Evolutionary conservation across 345 rosid genomes (phyloP), one percentile per base, ranked within the genome.

Genomic region (Arabidopsis suecica): DNA sequence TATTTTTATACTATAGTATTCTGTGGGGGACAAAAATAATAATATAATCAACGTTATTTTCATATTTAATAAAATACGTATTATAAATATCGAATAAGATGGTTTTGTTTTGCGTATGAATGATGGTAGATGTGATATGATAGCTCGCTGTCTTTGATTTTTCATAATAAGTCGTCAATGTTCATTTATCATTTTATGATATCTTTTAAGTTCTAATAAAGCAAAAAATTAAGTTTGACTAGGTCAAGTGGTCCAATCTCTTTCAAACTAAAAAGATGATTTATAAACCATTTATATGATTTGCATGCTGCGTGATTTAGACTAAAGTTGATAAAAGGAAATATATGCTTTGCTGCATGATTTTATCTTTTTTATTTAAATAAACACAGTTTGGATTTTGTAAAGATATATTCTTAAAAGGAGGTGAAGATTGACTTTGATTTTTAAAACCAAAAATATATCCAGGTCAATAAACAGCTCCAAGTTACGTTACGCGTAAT

Each of bases 51-150:
- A 32, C 54, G 18, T 61, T 60, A 16, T 30, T 40, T 40, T 58
- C 72, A 38, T 67, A 49, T 66, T 47, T 40, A 59, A 59, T 30
- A 37, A 74, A 7, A 22, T 7, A 53, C 13, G 28, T 73, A 28
- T 32, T 23, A 63, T 41, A 32, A 14, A 32, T 73, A 30, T 34
- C 37, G 64, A 23, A 42, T 55, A 41, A 11, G 10, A 56, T 34
- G 37, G 7, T 34, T 44, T 14, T 33, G 42, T 3, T 14, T 40
- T 69, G 59, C 75, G 61, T 71, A 71, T 37, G 50, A 50, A 38
- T 61, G 61, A 50, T 23, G 68, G 68, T 61, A 23, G 55, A 64
- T 73, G 49, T 22, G 57, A 42, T 40, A n/a, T 22, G 57, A 42
- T 40, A n/a, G 61, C 51, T 28, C 40, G 12, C 12, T 75, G 6